Evolutionary conservation across 2,329 filamentous ascomycete species (phyloP), one percentile per base, ranked within the genome.

Genomic region (Amesomyces nigricolor): DNA sequence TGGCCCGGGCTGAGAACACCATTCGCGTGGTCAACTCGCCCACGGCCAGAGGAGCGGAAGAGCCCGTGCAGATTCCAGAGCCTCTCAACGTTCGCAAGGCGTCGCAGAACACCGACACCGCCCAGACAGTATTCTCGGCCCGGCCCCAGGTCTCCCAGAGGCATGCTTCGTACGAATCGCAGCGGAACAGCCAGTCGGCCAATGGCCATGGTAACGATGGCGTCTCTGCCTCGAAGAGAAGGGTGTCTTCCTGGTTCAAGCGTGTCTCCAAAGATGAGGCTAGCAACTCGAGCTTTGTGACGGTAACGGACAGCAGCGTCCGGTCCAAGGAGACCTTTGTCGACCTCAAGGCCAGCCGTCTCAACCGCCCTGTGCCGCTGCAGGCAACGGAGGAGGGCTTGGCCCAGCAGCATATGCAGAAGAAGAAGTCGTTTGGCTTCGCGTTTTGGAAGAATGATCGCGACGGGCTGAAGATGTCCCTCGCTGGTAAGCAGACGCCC

Each of bases 11-110:
- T 2, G 74, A 78, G 54, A 73, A 78, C 48, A 81, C 78, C 0
- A 82, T 82, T 62, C 76, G 79, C 5, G 66, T 82, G 5, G 79
- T 82, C n/a, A 69, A 75, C 55, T 79, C 79, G 3, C 75, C 77
- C 3, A 71, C 71, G 1, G 67, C 66, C 2, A 60, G 63, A n/a
- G 69, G 65, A 45, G 66, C 67, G 3, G 62, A 69, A 2, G 52
- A 65, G 29, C 67, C 68, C 3, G 65, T 71, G 1, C 65, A 69
- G 30, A 63, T 67, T 1, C 72, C 75, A 0, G 66, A 68, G 46
- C 72, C 72, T 29, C 69, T 75, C 45, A 74, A 75, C 38, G 67
- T 75, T 16, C 71, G 71, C 47, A 78, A 75, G 63, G 57, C 54
- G 38, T 47, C 47, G 35, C 60, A 30, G 54, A 56, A 37, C 30